These are phyloP conservation scores for Dentipellis fragilis DNA, from an alignment of 768 basidiomycete genomes.

Conservation along the genomic window DNA sequence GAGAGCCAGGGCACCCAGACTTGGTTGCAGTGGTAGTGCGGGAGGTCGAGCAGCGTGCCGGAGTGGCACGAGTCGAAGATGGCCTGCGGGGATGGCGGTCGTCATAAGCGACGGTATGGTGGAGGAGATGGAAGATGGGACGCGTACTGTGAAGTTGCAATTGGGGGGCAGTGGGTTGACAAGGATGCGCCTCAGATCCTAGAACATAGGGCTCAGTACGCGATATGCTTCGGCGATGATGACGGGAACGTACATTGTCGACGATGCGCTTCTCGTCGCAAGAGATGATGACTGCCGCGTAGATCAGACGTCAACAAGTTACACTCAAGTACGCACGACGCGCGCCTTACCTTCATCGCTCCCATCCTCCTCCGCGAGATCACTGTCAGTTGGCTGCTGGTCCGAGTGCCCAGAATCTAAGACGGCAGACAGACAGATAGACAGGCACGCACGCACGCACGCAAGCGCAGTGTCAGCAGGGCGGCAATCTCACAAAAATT, in stretches of 20 bases:
- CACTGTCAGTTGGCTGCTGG: constrained; percentile 7
- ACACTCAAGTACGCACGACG: too few relatives aligned
- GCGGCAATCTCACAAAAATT: not conserved
- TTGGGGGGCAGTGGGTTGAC: constrained; percentile 13
- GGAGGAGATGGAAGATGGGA: not conserved
- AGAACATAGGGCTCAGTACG: not conserved
- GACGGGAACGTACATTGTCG: constrained; percentile 14
- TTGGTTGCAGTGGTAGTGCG: constrained; percentile 16
- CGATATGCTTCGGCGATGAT: not conserved
- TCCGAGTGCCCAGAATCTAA: constrained; percentile 18
- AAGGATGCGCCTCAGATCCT: constrained; percentile 11
- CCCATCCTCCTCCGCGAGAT: constrained; percentile 14
- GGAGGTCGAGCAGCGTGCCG: constrained; percentile 18
- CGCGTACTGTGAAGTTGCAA: constrained; percentile 9
- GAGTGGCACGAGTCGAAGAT: constrained; percentile 19
- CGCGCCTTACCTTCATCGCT: constrained; percentile 15
- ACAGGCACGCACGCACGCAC: too few relatives aligned
- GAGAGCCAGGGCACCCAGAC: constrained; percentile 18
- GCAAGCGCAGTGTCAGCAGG: too few relatives aligned
- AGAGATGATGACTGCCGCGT: constrained; percentile 5
- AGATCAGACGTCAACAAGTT: not conserved
- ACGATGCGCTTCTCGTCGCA: constrained; percentile 11
- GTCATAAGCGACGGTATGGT: not conserved
- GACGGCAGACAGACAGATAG: not conserved
- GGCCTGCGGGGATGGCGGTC: constrained; percentile 7